Conservation (phyloP, 257 asterid genomes). For the Plantago ovata region DNA sequence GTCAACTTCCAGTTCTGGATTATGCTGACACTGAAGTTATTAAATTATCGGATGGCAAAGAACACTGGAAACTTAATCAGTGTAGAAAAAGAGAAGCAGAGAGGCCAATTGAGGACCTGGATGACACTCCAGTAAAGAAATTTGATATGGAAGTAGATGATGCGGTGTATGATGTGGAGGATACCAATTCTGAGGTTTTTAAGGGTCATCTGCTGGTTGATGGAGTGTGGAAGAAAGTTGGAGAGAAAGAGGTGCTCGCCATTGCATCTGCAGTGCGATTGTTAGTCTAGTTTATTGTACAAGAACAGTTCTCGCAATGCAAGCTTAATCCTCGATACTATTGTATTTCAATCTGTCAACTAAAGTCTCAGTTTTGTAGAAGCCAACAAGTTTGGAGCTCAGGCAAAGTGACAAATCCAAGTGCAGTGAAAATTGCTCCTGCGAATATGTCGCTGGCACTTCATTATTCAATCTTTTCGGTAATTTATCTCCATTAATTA, state of each 20-base stretch:
- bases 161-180: conserved; percentile 14
- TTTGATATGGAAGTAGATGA: conserved; percentile 22
- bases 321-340: background rate
- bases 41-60: conserved; percentile 19
- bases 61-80: conserved; percentile 16
- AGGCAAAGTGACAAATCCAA: background rate
- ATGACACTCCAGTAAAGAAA: conserved; percentile 24
- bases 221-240: conserved; percentile 66
- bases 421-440: background rate
- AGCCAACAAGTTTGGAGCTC: too few relatives aligned
- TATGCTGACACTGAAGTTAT: conserved; percentile 23
- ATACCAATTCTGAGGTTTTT: conserved; percentile 22
- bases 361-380: background rate
- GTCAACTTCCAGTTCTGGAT: conserved; percentile 52
- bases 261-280: conserved; percentile 59
- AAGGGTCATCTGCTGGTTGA: conserved; percentile 58
- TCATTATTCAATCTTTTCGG: too few relatives aligned
- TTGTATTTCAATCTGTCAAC: conserved; percentile 1
- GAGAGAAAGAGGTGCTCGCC: conserved; percentile 39
- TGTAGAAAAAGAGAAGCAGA: conserved; percentile 53
- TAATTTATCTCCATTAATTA: too few relatives aligned
- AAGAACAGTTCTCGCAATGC: background rate
- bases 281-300: conserved; percentile 23
- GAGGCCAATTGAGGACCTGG: conserved; percentile 26
- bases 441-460: background rate